A percentile compares a stretch with the other conserved stretches of the same genome.
Conservation (phyloP, 2,329 filamentous ascomycete species). For the Phialophora expanda region DNA sequence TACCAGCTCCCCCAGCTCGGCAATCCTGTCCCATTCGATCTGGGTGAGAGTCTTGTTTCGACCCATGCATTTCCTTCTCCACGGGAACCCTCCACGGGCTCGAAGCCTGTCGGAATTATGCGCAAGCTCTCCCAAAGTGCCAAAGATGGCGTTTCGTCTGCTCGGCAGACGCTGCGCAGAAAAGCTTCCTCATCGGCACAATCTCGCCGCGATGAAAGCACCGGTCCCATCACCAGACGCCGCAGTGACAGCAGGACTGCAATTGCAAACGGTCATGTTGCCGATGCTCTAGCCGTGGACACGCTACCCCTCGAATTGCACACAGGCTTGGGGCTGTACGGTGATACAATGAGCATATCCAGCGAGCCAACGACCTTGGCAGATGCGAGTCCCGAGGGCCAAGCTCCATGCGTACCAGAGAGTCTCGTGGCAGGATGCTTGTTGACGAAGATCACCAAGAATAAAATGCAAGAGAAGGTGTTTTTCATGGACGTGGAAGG, state of each 20-base stretch:
- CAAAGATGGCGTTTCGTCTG: slow-evolving; percentile 54
- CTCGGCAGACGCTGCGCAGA: slow-evolving; percentile 65
- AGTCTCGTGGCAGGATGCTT: slow-evolving; percentile 77
- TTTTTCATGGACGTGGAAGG: slow-evolving; percentile 81
- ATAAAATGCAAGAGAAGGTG: slow-evolving; percentile 72
- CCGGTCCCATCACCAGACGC: slow-evolving; percentile 84
- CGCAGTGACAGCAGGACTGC: slow-evolving; percentile 88
- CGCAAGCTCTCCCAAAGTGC: slow-evolving; percentile 83
- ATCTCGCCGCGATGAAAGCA: slow-evolving; percentile 81
- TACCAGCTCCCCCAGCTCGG: slow-evolving; percentile 44
- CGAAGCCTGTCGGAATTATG: slow-evolving; percentile 71
- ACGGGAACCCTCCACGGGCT: slow-evolving; percentile 33
- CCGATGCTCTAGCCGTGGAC: slow-evolving; percentile 32
- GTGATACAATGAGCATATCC: slow-evolving; percentile 47
- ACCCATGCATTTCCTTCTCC: slow-evolving; percentile 40
- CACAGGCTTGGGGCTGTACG: slow-evolving; percentile 42
- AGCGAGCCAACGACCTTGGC: slow-evolving; percentile 46
- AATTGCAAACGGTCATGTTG: slow-evolving; percentile 43
- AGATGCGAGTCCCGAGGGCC: slow-evolving; percentile 46
- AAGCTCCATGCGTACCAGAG: slow-evolving; percentile 74
- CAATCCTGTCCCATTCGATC: slow-evolving; percentile 64
- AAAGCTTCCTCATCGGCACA: slow-evolving; percentile 78
- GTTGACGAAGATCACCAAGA: slow-evolving; percentile 84
- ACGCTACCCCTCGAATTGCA: slow-evolving; percentile 27
- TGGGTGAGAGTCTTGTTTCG: slow-evolving; percentile 72